Base-by-base conservation (phyloP, 176 grass and related monocot genomes). In the Secale cereale region DNA sequence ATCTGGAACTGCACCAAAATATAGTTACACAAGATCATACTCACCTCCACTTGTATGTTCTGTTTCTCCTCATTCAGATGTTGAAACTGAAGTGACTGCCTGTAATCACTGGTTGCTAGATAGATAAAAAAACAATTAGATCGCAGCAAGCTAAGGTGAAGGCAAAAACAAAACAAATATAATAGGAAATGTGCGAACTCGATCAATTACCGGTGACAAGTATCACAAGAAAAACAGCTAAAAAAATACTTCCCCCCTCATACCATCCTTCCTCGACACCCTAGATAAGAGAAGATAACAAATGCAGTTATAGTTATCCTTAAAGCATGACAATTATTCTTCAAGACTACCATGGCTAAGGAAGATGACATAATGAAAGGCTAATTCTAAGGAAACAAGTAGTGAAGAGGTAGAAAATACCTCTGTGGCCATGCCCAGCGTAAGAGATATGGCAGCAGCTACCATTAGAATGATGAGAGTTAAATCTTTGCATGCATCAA, bases 31-130 rank as follows among this genome's bases (percentile, higher is more conserved):
- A 48, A 80, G 40, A 89, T 35, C 61, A 27, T 64, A 90, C 78
- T 74, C 52, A 98, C 96, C 88, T 98, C 97, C 59, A 98, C 76
- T 73, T 92, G 89, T 92, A 98, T 98, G 80, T 98, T 98, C 82
- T 90, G 88, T 65, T 98, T 98, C 90, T 98, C 97, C 83, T 95
- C 93, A 92, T 98, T 95, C 70, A 98, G 80, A 93, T 92, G 87
- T 78, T 80, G 91, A 87, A 98, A 98, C 60, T 98, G 97, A 64
- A 98, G 97, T 74, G 93, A 98, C 86, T 98, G 97, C 67, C 71
- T 95, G 76, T 95, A 94, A 88, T 98, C 97, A 84, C 97, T 98
- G 70, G 68, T 91, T 46, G 93, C 97, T 98, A 81, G 66, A 89
- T 71, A 81, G n/a, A 48, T 80, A 74, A 75, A 28, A 8, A 84